Conservation (phyloP, 805 yeast species). For the Ogataea paradorogensis region DNA sequence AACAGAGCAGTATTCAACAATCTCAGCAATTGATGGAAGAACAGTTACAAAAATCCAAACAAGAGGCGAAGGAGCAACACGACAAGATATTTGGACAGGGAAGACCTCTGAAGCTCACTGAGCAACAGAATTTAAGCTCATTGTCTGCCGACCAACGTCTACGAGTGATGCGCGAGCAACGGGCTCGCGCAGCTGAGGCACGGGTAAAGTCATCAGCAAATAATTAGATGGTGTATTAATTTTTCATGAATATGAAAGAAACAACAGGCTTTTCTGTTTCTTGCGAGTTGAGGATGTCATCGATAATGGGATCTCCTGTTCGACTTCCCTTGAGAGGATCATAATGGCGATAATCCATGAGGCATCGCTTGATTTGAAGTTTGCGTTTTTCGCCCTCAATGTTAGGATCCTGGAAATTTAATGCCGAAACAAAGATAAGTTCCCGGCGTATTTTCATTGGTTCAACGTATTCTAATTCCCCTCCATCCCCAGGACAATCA, state of each 20-base stretch:
- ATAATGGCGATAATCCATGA: constrained; percentile 61
- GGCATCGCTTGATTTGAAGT: constrained; percentile 52
- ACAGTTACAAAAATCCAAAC: constrained; percentile 40
- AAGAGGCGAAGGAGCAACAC: constrained; percentile 35
- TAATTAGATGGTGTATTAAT: constrained; percentile 4
- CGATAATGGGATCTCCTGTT: constrained; percentile 24
- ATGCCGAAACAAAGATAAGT: constrained; percentile 57
- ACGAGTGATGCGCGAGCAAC: constrained; percentile 85
- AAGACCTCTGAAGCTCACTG: constrained; percentile 25
- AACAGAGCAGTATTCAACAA: constrained; percentile 38
- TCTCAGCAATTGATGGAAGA: constrained; percentile 39
- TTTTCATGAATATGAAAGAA: constrained; percentile 41
- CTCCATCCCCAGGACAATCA: constrained; percentile 57
- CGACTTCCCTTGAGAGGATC: constrained; percentile 39
- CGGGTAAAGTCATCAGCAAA: constrained; percentile 44
- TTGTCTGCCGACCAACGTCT: constrained; percentile 70
- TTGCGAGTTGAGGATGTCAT: constrained; percentile 27
- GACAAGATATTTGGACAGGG: constrained; percentile 37
- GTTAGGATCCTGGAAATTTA: constrained; percentile 35
- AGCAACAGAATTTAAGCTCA: constrained; percentile 51
- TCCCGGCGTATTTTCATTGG: constrained; percentile 4
- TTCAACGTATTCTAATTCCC: constrained; percentile 17
- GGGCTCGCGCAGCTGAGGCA: constrained; percentile 97
- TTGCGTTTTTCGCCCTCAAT: constrained; percentile 34
- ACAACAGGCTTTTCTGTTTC: constrained; percentile 29